Percentiles rank a stretch among this genome's conserved stretches.
Conservation (phyloP, 108 stramenopile genomes). For the Cyclostephanos invisitatus region DNA sequence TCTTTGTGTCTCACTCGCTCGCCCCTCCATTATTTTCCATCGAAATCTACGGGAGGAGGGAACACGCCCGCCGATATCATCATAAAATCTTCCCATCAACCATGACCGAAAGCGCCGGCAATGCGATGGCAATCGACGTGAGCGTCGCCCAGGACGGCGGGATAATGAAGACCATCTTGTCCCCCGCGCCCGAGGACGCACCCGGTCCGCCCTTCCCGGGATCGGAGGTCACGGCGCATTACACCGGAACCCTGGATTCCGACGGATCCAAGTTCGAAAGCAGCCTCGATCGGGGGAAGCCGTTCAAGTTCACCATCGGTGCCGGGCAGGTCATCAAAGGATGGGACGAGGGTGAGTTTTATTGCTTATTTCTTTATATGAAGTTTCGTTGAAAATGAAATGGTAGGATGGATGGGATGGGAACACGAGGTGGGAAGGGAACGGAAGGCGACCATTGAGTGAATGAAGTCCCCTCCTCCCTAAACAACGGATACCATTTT, state of each 20-base stretch:
- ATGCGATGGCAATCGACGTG: constrained; percentile 65
- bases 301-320: constrained; percentile 96
- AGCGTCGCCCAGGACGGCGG: constrained; percentile 88
- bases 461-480: background rate
- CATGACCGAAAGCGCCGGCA: background rate
- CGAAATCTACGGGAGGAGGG: too few relatives aligned
- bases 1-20: too few relatives aligned
- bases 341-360: constrained; percentile 79
- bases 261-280: constrained; percentile 92
- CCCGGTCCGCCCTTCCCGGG: constrained; percentile 76
- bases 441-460: background rate
- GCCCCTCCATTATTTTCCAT: constrained; percentile 4
- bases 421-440: too few relatives aligned
- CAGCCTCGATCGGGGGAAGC: constrained; percentile 81
- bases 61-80: too few relatives aligned
- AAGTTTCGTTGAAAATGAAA: too few relatives aligned
- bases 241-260: constrained; percentile 83
- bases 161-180: constrained; percentile 78
- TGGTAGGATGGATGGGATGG: background rate
- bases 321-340: constrained; percentile 93
- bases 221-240: constrained; percentile 85
- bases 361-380: too few relatives aligned
- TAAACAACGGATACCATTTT: too few relatives aligned
- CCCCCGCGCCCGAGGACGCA: constrained; percentile 74
- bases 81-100: too few relatives aligned